A percentile compares a stretch with the other conserved stretches of the same genome.
Evolutionary conservation across 2,329 filamentous ascomycete genomes (phyloP).

Genomic region (Fusarium buxicola): DNA sequence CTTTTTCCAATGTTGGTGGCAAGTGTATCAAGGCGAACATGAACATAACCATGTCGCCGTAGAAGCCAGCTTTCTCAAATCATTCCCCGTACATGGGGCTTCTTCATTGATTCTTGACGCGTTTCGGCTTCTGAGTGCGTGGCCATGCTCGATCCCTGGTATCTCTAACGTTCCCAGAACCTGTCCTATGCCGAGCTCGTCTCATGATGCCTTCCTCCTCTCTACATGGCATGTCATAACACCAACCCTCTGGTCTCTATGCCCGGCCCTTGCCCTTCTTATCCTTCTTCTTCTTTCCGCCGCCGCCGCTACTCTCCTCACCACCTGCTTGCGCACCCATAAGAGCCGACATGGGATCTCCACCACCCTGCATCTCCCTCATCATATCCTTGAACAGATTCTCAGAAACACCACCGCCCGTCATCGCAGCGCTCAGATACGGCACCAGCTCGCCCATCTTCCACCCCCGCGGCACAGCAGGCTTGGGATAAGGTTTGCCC

Average conservation of each 20-base stretch:
- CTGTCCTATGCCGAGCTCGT: neutral
- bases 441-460: slow-evolving; percentile 88
- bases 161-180: slow-evolving; percentile 35
- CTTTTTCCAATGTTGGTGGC: slow-evolving; percentile 25
- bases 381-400: slow-evolving; percentile 98
- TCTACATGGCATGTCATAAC: slow-evolving; percentile 6
- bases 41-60: slow-evolving; percentile 25
- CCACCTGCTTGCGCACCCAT: slow-evolving; percentile 54
- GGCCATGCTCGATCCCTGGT: slow-evolving; percentile 34
- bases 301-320: slow-evolving; percentile 44
- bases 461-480: slow-evolving; percentile 86
- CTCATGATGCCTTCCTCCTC: slow-evolving; percentile 1
- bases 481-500: slow-evolving; percentile 75
- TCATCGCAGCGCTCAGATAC: slow-evolving; percentile 88
- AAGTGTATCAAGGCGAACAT: slow-evolving; percentile 30
- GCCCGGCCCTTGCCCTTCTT: slow-evolving; percentile 60
- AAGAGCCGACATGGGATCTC: slow-evolving; percentile 59
- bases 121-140: slow-evolving; percentile 35
- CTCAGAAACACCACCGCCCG: slow-evolving; percentile 92
- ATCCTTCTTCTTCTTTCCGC: slow-evolving; percentile 59
- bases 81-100: slow-evolving; percentile 8
- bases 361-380: slow-evolving; percentile 80
- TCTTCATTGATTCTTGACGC: slow-evolving; percentile 24
- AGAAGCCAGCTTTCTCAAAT: slow-evolving; percentile 32
- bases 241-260: slow-evolving; percentile 27